Base-by-base conservation (phyloP, 108 stramenopile species). In the Skeletonema grethae region DNA sequence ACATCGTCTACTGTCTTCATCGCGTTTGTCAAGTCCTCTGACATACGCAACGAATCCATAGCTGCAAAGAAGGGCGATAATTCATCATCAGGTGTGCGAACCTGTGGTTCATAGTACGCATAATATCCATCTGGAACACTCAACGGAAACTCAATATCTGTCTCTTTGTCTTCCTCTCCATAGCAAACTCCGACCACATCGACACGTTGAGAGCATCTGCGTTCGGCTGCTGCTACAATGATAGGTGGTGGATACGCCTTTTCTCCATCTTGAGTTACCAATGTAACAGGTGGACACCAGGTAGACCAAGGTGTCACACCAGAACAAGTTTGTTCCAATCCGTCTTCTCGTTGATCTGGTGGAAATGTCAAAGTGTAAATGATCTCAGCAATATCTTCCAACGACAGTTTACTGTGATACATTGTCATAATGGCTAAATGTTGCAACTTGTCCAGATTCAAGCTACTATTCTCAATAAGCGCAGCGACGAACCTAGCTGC, bases 51-150 rank as follows among this genome's bases (percentile, higher is more conserved):
- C 9, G 48, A 38, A 12, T 57, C 41, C 10, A 86, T 53, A 7
- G 58, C 57, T 28, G 57, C 73, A 63, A 82, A 87, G 41, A 77
- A 34, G 16, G 36, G n/a, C 4, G 61, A 43, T 11, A 91, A 61
- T 1, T 62, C 63, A 69, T 91, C 87, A 16, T 68, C 61, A 7
- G 74, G 67, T 12, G 59, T 59, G 36, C 92, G 75, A 20, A 80
- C 50, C 43, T 61, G 38, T 9, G 84, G 73, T 0, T 61, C 69
- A 28, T 68, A 73, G 72, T 90, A 90, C 18, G 79, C 77, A 63
- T 63, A 84, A 61, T 82, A 85, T n/a, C 91, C 91, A 71, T 89
- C 86, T 9, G 87, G 76, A 46, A 89, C 50, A 15, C 61, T 59
- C 11, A 62, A 53, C 38, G 87, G 82, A 24, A 86, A 73, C 25